Evolutionary conservation across 768 basidiomycete genomes (phyloP), one percentile per base, ranked within the genome.

Genomic region (Tubosaeta sp.): DNA sequence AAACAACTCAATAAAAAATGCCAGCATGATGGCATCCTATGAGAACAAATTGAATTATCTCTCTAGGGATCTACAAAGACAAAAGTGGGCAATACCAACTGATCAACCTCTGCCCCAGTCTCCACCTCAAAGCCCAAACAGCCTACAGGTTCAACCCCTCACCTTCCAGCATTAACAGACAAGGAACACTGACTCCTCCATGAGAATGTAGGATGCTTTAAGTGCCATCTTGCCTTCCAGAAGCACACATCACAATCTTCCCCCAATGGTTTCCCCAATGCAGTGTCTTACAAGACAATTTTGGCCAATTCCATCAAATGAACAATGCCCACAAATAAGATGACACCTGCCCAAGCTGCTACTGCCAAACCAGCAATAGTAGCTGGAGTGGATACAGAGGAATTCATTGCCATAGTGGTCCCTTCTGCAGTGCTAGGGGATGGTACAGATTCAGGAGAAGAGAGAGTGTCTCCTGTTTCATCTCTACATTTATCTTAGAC

Each of bases 401-500:
- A 54, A 8, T 3, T 29, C 3, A 41, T 53, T 0, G 49, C 53
- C 0, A 57, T 57, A 3, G 32, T 55, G 0, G 48, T 59, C 41
- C 50, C 51, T 0, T 50, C 48, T 0, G 43, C 56, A 6, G 34
- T 17, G 31, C 22, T 45, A 34, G 45, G 45, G 1, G 32, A 46
- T 8, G 34, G 34, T 1, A 27, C 19, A 9, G 56, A 59, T 9
- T 50, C 52, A 3, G 39, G 43, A 7, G 50, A 50, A 22, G 46
- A 59, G 53, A 55, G 55, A 27, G 33, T 56, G 1, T 33, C 47
- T 10, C 53, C 56, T 1, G 8, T 54, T 25, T 52, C 34, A 3
- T 19, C 14, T 16, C n/a, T 52, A 1, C 58, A 59, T 22, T 39
- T 65, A 0, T 3, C 13, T 7, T 64, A 58, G 60, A 1, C 9